Conservation (phyloP, 1,284 basidiomycete species). For the Anthracocystis walkeri region DNA sequence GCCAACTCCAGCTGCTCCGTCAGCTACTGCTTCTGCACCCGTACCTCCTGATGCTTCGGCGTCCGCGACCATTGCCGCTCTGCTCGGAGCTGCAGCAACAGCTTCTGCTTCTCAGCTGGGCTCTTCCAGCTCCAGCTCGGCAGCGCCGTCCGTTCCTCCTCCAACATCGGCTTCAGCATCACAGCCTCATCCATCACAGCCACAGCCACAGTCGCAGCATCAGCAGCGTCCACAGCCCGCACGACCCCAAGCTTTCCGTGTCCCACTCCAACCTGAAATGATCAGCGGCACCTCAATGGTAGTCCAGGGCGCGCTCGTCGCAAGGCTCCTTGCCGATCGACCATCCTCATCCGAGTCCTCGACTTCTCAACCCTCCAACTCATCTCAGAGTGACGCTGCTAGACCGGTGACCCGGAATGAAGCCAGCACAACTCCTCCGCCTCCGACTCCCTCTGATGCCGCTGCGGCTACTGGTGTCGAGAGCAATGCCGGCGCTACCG, state of each 20-base stretch:
- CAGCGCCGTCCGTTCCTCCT: not conserved
- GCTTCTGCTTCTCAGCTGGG: not conserved
- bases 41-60: constrained; percentile 5
- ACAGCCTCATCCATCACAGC: constrained; percentile 1
- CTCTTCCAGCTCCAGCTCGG: not conserved
- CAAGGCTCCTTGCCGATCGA: constrained; percentile 41
- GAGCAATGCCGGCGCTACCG: constrained; percentile 1
- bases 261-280: constrained; percentile 38
- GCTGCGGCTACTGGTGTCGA: not conserved
- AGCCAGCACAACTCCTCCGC: not conserved
- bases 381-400: not conserved
- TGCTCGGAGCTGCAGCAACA: constrained; percentile 26
- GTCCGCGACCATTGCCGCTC: constrained; percentile 31
- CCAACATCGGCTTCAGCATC: constrained; percentile 4
- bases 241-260: constrained; percentile 23
- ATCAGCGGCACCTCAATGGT: constrained; percentile 66
- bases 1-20: not conserved
- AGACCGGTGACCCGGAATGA: not conserved
- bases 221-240: constrained; percentile 14
- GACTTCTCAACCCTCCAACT: not conserved
- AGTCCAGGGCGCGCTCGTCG: constrained; percentile 65
- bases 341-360: constrained; percentile 4
- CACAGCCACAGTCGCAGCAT: constrained; percentile 15
- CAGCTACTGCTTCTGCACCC: not conserved
- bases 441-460: not conserved